Evolutionary conservation across 2,329 filamentous ascomycete genomes (phyloP).

Genomic region (Thielaviopsis musarum): DNA sequence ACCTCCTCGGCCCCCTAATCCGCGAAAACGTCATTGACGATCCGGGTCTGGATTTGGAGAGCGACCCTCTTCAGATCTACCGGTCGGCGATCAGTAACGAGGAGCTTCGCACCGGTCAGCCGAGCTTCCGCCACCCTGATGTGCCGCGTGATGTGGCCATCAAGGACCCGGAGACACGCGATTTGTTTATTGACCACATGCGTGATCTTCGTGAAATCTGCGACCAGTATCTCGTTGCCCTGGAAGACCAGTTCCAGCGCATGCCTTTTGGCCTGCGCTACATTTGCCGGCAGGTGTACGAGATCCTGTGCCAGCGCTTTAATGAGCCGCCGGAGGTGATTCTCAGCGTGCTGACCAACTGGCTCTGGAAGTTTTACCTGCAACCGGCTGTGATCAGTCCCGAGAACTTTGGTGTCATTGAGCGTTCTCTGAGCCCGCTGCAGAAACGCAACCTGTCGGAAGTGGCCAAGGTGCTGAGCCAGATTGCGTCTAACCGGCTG

Average conservation of each 20-base stretch:
- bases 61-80: conserved; percentile 95
- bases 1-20: conserved; percentile 69
- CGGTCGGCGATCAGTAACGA: conserved; percentile 92
- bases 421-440: conserved; percentile 71
- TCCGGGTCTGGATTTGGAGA: conserved; percentile 78
- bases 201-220: conserved; percentile 88
- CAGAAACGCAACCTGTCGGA: conserved; percentile 87
- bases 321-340: conserved; percentile 62
- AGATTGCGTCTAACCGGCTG: conserved; percentile 71
- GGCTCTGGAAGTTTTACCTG: conserved; percentile 89
- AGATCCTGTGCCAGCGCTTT: conserved; percentile 61
- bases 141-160: conserved; percentile 90
- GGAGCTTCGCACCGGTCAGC: conserved; percentile 76
- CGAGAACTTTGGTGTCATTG: conserved; percentile 83
- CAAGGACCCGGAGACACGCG: conserved; percentile 79
- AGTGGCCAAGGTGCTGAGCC: conserved; percentile 79
- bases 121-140: conserved; percentile 66
- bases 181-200: conserved; percentile 84
- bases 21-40: conserved; percentile 89
- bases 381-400: conserved; percentile 79
- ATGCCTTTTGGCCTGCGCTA: conserved; percentile 92
- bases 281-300: conserved; percentile 71
- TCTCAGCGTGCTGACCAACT: conserved; percentile 71
- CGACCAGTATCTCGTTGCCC: conserved; percentile 66
- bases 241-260: conserved; percentile 69